These are phyloP conservation scores for Aureobasidium zeae DNA, from an alignment of 2,329 filamentous ascomycete species.

Conservation along the genomic window DNA sequence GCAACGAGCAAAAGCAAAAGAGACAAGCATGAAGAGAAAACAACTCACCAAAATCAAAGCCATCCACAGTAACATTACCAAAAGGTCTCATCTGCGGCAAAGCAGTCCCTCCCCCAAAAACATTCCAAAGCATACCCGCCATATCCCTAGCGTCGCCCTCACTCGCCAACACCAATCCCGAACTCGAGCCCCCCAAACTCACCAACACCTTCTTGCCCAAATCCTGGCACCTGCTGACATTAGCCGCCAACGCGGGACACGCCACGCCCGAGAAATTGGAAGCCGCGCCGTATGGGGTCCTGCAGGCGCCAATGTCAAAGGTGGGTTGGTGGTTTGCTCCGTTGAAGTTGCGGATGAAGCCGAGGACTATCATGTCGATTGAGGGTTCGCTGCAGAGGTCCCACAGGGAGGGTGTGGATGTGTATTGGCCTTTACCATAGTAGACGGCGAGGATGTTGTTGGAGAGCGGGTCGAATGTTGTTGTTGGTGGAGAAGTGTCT, in stretches of 20 bases:
- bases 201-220: slow-evolving; percentile 39
- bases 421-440: slow-evolving; percentile 13
- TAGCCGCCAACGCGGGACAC: slow-evolving; percentile 7
- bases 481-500: neutral
- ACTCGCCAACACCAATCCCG: slow-evolving; percentile 29
- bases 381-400: slow-evolving; percentile 2
- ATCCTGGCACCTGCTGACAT: slow-evolving; percentile 38
- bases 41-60: slow-evolving; percentile 42
- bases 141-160: slow-evolving; percentile 34
- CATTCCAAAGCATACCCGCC: slow-evolving; percentile 38
- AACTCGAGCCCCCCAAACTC: slow-evolving; percentile 36
- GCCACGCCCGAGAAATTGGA: neutral
- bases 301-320: slow-evolving; percentile 3
- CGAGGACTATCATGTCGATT: slow-evolving; percentile 13
- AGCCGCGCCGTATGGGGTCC: neutral
- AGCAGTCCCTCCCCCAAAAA: slow-evolving; percentile 34
- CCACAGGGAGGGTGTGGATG: neutral
- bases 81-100: slow-evolving; percentile 36
- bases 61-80: slow-evolving; percentile 41
- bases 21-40: no score
- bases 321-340: neutral
- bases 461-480: neutral
- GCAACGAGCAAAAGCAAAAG: no score
- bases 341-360: slow-evolving; percentile 10
- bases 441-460: slow-evolving; percentile 13